Evolutionary conservation across 2,329 filamentous ascomycete genomes (phyloP).

Genomic region (Alternaria metachromatica): DNA sequence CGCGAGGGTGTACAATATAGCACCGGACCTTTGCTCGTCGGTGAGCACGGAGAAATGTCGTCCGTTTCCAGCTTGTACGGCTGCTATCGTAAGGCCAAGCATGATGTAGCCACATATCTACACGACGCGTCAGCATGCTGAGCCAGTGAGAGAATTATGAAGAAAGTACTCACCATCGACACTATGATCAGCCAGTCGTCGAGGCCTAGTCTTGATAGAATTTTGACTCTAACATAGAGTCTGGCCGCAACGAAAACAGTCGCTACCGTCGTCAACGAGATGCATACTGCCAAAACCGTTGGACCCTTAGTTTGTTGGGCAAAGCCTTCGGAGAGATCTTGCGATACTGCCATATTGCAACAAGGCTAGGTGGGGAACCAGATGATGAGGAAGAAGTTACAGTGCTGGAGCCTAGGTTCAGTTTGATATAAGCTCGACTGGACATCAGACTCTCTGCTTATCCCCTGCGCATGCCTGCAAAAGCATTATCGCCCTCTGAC

Average conservation of each 20-base stretch:
- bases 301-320: neutral
- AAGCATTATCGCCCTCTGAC: neutral
- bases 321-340: neutral
- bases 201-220: neutral
- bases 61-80: neutral
- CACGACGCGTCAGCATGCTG: neutral
- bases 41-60: neutral
- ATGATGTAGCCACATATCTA: neutral
- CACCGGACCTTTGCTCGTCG: neutral
- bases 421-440: neutral
- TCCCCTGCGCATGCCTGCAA: neutral
- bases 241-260: neutral
- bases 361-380: neutral
- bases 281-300: neutral
- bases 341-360: neutral
- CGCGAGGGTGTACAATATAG: neutral
- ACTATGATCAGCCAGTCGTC: neutral
- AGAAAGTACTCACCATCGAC: neutral
- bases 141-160: neutral
- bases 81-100: constrained; percentile 1
- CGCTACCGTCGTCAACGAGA: neutral
- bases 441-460: neutral
- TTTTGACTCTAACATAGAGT: neutral
- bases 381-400: neutral
- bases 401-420: neutral